Percentiles rank a stretch among this genome's conserved stretches.
These are phyloP conservation scores for Erucastrum elatum DNA, from an alignment of 345 rosid genomes.

Conservation along the genomic window DNA sequence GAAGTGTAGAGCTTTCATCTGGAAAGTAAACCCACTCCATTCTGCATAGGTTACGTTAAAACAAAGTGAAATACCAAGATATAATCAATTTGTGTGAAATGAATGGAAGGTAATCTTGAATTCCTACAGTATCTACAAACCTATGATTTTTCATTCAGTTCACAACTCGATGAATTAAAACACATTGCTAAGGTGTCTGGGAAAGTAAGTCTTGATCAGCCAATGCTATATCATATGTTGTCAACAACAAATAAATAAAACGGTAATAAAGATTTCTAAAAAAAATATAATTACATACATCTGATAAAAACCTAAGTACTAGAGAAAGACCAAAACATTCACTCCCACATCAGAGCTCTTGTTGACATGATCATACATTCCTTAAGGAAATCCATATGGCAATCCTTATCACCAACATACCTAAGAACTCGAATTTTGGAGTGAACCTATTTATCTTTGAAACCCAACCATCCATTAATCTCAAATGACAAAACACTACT, in stretches of 20 bases:
- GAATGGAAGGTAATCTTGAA: too few species aligned
- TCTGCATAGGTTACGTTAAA: constrained; percentile 37
- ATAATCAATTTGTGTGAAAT: too few species aligned
- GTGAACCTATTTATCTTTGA: constrained; percentile 69
- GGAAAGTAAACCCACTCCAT: constrained; percentile 41
- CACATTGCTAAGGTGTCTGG: constrained; percentile 56
- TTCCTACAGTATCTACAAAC: not conserved
- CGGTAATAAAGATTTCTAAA: too few species aligned
- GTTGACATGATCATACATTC: not conserved
- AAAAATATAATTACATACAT: too few species aligned
- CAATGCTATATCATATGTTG: too few species aligned
- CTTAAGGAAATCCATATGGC: constrained; percentile 55
- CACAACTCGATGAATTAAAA: too few species aligned
- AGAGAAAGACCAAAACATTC: not conserved
- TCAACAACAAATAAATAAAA: too few species aligned
- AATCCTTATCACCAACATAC: constrained; percentile 78
- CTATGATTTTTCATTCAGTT: not conserved
- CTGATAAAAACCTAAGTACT: not conserved
- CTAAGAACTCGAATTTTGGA: constrained; percentile 62
- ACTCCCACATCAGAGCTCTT: too few species aligned
- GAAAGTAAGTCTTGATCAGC: too few species aligned
- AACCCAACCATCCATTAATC: constrained; percentile 69
- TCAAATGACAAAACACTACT: too few species aligned
- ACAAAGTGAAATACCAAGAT: too few species aligned
- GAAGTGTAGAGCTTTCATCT: constrained; percentile 53